phyloP scores from a whole-genome alignment of 2,329 filamentous ascomycete genomes.

The Stenocarpella maydis region DNA sequence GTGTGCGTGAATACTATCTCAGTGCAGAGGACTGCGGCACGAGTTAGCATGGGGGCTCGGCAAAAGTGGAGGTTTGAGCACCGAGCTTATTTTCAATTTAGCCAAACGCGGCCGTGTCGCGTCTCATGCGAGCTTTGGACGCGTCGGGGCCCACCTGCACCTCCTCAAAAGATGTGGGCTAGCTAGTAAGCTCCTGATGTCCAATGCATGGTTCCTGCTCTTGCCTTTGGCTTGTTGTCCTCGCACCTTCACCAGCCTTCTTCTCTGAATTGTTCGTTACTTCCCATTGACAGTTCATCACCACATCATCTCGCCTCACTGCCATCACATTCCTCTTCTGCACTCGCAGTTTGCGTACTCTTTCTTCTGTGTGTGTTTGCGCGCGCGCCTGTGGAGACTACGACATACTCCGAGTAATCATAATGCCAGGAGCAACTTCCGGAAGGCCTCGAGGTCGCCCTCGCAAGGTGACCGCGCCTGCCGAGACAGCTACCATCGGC shows the following conservation, averaged over 20 bases:
- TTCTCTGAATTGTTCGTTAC: not conserved
- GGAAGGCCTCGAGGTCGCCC: slow-evolving; percentile 30
- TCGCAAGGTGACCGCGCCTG: slow-evolving; percentile 24
- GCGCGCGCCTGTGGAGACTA: too few relatives aligned
- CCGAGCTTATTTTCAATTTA: slow-evolving; percentile 8
- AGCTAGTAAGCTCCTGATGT: too few relatives aligned
- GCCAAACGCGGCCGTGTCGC: slow-evolving; percentile 13
- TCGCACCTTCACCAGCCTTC: slow-evolving; percentile 6
- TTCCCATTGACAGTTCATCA: not conserved
- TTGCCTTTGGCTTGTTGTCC: not conserved
- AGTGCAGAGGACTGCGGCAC: not conserved
- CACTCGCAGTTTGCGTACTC: not conserved
- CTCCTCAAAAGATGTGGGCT: slow-evolving; percentile 1
- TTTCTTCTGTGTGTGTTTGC: not conserved
- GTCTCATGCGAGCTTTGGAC: slow-evolving; percentile 4
- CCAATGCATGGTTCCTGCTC: not conserved
- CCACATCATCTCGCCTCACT: not conserved
- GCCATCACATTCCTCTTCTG: not conserved
- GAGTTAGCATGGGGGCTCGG: not conserved
- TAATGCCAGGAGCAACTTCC: slow-evolving; percentile 30
- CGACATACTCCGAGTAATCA: not conserved
- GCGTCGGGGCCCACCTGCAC: slow-evolving; percentile 19
- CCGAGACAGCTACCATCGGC: slow-evolving; percentile 46
- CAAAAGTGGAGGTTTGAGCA: not conserved
- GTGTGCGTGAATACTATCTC: not conserved